Conservation (phyloP, 108 stramenopile species). For the Bacterosira constricta region DNA sequence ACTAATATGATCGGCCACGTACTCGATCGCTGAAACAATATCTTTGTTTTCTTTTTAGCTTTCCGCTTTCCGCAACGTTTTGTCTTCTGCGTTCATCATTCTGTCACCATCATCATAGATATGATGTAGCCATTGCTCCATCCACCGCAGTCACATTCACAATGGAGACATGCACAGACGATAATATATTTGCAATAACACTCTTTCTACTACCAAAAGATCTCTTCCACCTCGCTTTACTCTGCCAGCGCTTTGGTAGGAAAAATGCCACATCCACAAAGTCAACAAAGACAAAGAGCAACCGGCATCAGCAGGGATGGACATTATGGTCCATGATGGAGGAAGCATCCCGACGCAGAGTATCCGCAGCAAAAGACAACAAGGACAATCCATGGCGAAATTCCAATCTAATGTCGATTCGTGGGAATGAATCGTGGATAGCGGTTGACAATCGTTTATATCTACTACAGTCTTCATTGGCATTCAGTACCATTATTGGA, state of each 20-base stretch:
- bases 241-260: conserved; percentile 2
- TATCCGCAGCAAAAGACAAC: conserved; percentile 4
- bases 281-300: background rate
- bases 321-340: background rate
- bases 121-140: too few species aligned
- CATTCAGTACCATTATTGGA: background rate
- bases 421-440: conserved; percentile 13
- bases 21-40: too few species aligned
- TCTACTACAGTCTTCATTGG: background rate
- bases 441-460: background rate
- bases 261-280: background rate
- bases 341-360: conserved; percentile 2
- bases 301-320: background rate
- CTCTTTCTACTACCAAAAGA: conserved; percentile 2
- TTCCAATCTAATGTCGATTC: conserved; percentile 1
- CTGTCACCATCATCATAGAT: too few species aligned
- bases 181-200: background rate
- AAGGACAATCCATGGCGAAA: background rate
- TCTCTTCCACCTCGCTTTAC: conserved; percentile 3
- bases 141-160: too few species aligned
- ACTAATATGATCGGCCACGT: too few species aligned
- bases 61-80: too few species aligned
- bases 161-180: too few species aligned
- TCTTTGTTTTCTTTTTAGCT: too few species aligned
- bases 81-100: too few species aligned